Percentiles rank a stretch among this genome's conserved stretches.
These are phyloP conservation scores for Boletus tylopilopsis DNA, from an alignment of 768 basidiomycete genomes.

Conservation along the genomic window DNA sequence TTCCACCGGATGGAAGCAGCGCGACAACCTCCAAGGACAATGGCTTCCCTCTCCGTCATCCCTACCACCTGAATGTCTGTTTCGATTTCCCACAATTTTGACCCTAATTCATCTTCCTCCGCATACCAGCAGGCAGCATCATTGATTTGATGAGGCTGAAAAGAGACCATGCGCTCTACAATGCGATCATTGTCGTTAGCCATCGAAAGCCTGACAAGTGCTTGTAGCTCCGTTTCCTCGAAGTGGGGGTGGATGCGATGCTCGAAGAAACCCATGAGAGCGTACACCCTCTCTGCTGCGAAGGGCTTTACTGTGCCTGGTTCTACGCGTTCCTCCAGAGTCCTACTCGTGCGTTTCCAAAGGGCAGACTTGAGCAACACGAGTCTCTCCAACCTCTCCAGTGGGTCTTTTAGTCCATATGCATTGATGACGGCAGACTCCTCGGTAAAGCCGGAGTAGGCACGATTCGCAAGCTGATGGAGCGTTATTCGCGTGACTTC, in stretches of 20 bases:
- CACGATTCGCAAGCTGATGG: conserved; percentile 21
- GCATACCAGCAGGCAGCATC: conserved; percentile 16
- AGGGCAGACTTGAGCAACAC: conserved; percentile 19
- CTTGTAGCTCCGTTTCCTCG: conserved; percentile 18
- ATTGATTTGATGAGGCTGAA: conserved; percentile 8
- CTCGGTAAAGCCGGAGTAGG: conserved; percentile 11
- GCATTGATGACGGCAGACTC: conserved; percentile 24
- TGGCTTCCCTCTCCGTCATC: conserved; percentile 9
- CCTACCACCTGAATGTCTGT: conserved; percentile 19
- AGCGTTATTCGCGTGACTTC: conserved; percentile 19
- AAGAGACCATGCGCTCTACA: conserved; percentile 21
- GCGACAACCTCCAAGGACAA: conserved; percentile 26
- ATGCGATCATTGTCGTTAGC: conserved; percentile 22
- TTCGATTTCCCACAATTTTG: conserved; percentile 22
- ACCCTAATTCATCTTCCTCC: conserved; percentile 14
- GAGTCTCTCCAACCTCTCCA: conserved; percentile 24
- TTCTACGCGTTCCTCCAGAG: neutral
- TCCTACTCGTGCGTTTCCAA: conserved; percentile 18
- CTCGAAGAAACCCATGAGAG: conserved; percentile 26
- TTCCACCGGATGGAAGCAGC: conserved; percentile 22
- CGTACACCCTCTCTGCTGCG: conserved; percentile 22
- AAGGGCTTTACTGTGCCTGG: neutral
- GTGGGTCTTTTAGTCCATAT: conserved; percentile 17
- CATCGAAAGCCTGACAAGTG: conserved; percentile 22
- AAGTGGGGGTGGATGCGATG: conserved; percentile 20